Evolutionary conservation across 208 protist species (phyloP).

Genomic region (Naegleria lovaniensis): DNA sequence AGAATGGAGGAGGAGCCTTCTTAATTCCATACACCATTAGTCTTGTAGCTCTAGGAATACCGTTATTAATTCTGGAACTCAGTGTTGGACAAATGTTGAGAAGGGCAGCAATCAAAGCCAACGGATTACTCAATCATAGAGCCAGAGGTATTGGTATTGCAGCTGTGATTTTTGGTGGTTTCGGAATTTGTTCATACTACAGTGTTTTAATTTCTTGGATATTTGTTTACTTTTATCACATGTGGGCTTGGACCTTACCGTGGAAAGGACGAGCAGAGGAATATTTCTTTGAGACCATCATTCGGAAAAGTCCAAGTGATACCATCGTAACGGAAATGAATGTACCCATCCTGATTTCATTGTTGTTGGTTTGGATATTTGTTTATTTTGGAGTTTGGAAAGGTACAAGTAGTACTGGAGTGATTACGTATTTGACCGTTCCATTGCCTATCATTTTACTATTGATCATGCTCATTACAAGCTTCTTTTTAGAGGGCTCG

Average conservation of each 20-base stretch:
- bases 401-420: background rate
- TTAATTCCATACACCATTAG: conserved; percentile 13
- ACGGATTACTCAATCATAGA: background rate
- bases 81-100: background rate
- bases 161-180: background rate
- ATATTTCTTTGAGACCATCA: background rate
- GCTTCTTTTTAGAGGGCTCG: background rate
- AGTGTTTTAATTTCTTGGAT: background rate
- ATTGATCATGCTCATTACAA: background rate
- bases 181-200: background rate
- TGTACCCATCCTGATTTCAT: background rate
- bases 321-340: background rate
- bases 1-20: background rate
- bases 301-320: background rate
- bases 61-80: background rate
- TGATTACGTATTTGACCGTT: conserved; percentile 8
- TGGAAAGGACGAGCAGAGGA: background rate
- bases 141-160: background rate
- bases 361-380: background rate
- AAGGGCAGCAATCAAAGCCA: background rate
- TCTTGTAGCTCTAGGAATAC: background rate
- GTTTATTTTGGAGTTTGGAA: conserved; percentile 17
- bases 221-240: background rate
- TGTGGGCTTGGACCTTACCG: background rate
- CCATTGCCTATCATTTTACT: background rate